Evolutionary conservation across 768 basidiomycete species (phyloP), one percentile per base, ranked within the genome.

Genomic region (Leccinum truebloodii): DNA sequence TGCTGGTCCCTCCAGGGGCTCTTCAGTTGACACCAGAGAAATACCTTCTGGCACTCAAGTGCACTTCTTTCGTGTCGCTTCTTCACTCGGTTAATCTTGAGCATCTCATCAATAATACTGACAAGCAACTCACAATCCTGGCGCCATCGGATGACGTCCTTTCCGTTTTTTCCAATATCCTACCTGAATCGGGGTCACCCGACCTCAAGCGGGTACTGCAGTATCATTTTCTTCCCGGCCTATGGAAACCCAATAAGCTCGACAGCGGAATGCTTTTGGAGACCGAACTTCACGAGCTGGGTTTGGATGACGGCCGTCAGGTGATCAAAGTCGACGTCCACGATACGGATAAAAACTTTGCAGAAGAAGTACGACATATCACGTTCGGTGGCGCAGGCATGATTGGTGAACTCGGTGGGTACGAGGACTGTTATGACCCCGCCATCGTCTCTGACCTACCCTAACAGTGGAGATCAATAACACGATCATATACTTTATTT

Each of bases 181-280:
- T 91, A 22, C 93, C 92, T 4, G 78, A 84, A 58, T 76, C 73
- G 32, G 92, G 90, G 4, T 86, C 80, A 20, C 79, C 81, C 16
- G 91, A 90, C 61, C 77, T 98, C 58, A 88, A 81, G 72, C 86
- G 82, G 60, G 69, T 89, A 55, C 75, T 98, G 44, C 80, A 87
- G 66, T 98, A 98, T 70, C 97, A 99, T 74, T 94, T 99, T 72
- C 77, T 98, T 49, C 90, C 93, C 1, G 93, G 93, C 9, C 83
- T 81, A 59, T 89, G 91, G 84, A 79, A 80, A 0, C 82, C 84
- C 4, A 80, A 83, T 56, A 89, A 94, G 63, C 79, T 98, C 35
- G 77, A 80, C 41, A 80, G 92, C 63, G 87, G 87, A 4, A 83
- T 87, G 80, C 76, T 98, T 16, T 73, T 98, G 44, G 86, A 90